Base-by-base conservation (phyloP, 495 filamentous ascomycete species). In the Penicillium manginii region DNA sequence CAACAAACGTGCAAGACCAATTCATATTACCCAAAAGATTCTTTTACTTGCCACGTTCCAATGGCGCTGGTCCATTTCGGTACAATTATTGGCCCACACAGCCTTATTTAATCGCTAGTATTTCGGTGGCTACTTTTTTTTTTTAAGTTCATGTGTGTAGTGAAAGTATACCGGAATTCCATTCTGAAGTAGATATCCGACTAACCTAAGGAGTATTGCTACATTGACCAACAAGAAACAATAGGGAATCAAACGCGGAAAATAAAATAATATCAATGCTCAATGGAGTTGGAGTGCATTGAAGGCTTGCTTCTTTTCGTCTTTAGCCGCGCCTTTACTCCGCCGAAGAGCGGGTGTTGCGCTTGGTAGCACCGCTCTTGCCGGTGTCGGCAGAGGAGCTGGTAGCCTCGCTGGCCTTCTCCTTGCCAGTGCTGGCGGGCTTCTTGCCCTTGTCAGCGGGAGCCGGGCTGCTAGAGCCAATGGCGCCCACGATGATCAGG, bases 371-470 rank as follows among this genome's bases (percentile, higher is more conserved):
- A 57, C 83, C 88, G 39, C 79, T 78, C 78, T 89, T 90, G 59
- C 75, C 83, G 23, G 84, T 82, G 57, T 92, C 89, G 46, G 84
- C 81, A 49, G 87, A 83, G 55, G 85, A 83, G 52, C 85, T 72
- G 62, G 83, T 81, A 57, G 88, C 88, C 74, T 89, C 84, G 4
- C 83, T 83, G 32, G 82, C 82, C 84, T 96, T 91, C 78, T 92
- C 91, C 86, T 94, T 94, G 62, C 78, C 80, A 54, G 86, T 84
- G 62, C 78, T 78, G 21, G 86, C 90, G 62, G 86, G 81, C 59
- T 86, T 84, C 86, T 93, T 93, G 55, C 81, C 85, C 73, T 91
- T 88, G 63, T 85, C 80, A 29, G 84, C 76, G 43, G 83, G 71
- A 19, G 85, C 78, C 42, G 83, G 80, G 63, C 74, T 80, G 65